Conservation (phyloP, 805 yeast genomes). For the Suhomyces emberorum region DNA sequence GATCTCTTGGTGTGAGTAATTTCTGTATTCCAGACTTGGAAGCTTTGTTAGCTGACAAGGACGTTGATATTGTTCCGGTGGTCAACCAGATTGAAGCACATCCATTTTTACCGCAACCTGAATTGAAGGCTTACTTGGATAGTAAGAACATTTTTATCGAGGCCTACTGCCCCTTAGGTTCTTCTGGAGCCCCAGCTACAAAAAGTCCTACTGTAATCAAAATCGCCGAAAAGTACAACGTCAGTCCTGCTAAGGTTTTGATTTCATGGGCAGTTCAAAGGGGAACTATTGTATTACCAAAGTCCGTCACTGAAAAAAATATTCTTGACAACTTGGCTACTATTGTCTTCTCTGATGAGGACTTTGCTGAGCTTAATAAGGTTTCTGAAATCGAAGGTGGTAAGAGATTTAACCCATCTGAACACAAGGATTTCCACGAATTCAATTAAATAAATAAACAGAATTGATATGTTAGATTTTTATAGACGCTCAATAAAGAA, state of each 20-base stretch:
- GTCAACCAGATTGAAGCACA: constrained; percentile 76
- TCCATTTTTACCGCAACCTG: constrained; percentile 65
- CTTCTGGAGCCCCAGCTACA: constrained; percentile 51
- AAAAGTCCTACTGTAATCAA: constrained; percentile 39
- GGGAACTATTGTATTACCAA: constrained; percentile 48
- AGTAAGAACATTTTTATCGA: constrained; percentile 54
- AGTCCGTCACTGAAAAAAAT: constrained; percentile 34
- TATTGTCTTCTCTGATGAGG: constrained; percentile 32
- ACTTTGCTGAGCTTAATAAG: constrained; percentile 30
- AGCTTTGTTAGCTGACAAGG: constrained; percentile 46
- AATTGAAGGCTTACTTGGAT: constrained; percentile 51
- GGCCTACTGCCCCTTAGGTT: constrained; percentile 80
- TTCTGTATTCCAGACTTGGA: constrained; percentile 53
- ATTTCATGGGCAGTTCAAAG: constrained; percentile 60
- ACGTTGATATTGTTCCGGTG: constrained; percentile 57
- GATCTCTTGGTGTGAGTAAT: constrained; percentile 77
- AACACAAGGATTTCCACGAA: constrained; percentile 19
- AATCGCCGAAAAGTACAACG: constrained; percentile 43
- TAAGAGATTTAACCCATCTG: constrained; percentile 26
- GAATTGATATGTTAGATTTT: too few relatives aligned
- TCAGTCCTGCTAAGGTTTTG: constrained; percentile 48
- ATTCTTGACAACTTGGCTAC: constrained; percentile 37
- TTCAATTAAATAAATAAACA: too few relatives aligned
- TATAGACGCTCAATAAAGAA: too few relatives aligned
- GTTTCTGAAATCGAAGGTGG: constrained; percentile 32